Percentiles rank a stretch among this genome's conserved stretches.
phyloP scores from a whole-genome alignment of 1,284 basidiomycete species.

The Sporisorium exsertum region DNA sequence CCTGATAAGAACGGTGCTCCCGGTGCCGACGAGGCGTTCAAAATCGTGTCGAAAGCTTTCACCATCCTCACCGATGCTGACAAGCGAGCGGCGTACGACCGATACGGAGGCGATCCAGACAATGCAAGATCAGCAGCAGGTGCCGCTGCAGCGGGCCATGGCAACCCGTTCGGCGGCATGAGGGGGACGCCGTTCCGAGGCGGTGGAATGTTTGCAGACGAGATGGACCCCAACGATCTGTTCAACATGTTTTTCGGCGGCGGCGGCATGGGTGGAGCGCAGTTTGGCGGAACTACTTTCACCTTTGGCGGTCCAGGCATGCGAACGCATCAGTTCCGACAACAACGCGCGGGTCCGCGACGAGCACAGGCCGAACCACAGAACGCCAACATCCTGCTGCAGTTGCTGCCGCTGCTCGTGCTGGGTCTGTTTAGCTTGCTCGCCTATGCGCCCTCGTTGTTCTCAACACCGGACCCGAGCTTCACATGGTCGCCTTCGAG shows the following conservation, averaged over 20 bases:
- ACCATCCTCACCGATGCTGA: conserved; percentile 92
- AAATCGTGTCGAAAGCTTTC: conserved; percentile 98
- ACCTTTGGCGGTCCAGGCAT: conserved; percentile 64
- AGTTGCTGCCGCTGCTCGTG: conserved; percentile 81
- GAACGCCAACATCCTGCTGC: conserved; percentile 79
- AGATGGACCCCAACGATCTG: conserved; percentile 92
- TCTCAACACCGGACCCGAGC: conserved; percentile 81
- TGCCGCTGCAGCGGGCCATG: conserved; percentile 60
- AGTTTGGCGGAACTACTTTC: conserved; percentile 59
- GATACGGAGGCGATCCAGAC: conserved; percentile 86
- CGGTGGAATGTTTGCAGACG: conserved; percentile 73
- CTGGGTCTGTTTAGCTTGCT: conserved; percentile 76
- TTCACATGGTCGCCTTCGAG: conserved; percentile 77
- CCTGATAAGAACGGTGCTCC: conserved; percentile 98
- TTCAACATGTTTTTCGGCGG: conserved; percentile 99
- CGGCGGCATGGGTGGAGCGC: conserved; percentile 71
- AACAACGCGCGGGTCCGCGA: conserved; percentile 37
- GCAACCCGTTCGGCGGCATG: conserved; percentile 38
- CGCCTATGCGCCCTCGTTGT: conserved; percentile 80
- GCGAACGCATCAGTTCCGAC: conserved; percentile 57
- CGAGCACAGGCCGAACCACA: conserved; percentile 70
- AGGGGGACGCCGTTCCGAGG: conserved; percentile 37
- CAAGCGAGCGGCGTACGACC: conserved; percentile 90
- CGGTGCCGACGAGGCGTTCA: conserved; percentile 98
- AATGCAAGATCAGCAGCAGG: conserved; percentile 79